Evolutionary conservation across 495 filamentous ascomycete species (phyloP).

Genomic region (Talaromyces adpressus): DNA sequence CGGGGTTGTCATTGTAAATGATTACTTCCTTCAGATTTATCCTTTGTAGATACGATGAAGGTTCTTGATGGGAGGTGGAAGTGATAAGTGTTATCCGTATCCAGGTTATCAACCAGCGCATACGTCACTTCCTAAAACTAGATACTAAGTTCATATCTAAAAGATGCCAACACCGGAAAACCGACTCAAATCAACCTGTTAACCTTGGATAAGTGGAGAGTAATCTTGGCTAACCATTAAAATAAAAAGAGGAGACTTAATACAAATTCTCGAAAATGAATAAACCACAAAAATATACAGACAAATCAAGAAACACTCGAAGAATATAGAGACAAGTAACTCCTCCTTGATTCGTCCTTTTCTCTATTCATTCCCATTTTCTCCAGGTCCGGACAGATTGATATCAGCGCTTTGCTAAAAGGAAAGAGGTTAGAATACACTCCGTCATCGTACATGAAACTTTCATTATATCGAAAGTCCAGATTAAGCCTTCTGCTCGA

Average conservation of each 20-base stretch:
- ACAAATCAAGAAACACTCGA: background rate
- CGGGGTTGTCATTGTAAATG: too few species aligned
- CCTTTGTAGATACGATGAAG: too few species aligned
- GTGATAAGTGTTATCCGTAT: too few species aligned
- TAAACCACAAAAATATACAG: background rate
- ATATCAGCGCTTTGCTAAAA: slow-evolving; percentile 4
- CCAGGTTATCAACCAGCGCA: too few species aligned
- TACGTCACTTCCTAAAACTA: too few species aligned
- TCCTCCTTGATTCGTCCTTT: background rate
- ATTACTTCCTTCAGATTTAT: too few species aligned
- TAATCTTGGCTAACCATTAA: background rate
- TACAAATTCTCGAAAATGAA: background rate
- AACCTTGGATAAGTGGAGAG: background rate
- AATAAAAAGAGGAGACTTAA: background rate
- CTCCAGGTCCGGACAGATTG: background rate
- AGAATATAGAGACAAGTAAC: background rate
- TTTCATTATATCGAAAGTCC: background rate
- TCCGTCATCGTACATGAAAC: slow-evolving; percentile 1
- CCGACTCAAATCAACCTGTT: background rate
- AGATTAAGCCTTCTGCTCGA: slow-evolving; percentile 22
- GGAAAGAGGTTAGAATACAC: slow-evolving; percentile 2
- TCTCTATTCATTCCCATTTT: background rate
- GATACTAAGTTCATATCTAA: too few species aligned
- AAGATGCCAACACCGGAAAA: too few species aligned
- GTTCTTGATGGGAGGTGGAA: too few species aligned